Percentiles rank a stretch among this genome's conserved stretches.
phyloP scores from a whole-genome alignment of 1,284 basidiomycete species.

The Trametes pubescens region DNA sequence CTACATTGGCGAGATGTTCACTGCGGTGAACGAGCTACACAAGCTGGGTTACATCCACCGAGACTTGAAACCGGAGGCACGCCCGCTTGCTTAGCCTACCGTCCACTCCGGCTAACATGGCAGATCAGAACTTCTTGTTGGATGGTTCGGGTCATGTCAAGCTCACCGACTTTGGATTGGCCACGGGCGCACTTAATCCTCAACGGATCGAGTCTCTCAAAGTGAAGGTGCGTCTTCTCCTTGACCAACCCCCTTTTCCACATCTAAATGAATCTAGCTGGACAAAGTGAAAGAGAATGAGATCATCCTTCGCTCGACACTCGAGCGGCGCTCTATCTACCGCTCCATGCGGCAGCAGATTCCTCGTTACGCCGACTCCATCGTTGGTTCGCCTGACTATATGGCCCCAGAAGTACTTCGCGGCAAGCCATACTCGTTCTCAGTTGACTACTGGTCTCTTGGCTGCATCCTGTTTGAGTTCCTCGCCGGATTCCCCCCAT shows the following conservation, averaged over 20 bases:
- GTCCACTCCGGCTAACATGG: not conserved
- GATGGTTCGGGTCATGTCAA: slow-evolving; percentile 98
- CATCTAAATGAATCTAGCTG: slow-evolving; percentile 58
- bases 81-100: slow-evolving; percentile 15
- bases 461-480: slow-evolving; percentile 99
- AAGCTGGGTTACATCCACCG: slow-evolving; percentile 97
- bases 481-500: slow-evolving; percentile 97
- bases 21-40: slow-evolving; percentile 89
- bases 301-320: slow-evolving; percentile 90
- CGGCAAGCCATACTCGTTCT: slow-evolving; percentile 93
- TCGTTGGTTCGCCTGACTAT: slow-evolving; percentile 98
- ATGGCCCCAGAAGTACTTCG: slow-evolving; percentile 95
- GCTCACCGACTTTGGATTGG: slow-evolving; percentile 97
- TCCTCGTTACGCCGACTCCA: slow-evolving; percentile 95
- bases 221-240: slow-evolving; percentile 71
- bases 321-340: slow-evolving; percentile 96
- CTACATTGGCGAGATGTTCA: slow-evolving; percentile 97
- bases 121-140: slow-evolving; percentile 92
- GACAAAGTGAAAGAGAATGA: slow-evolving; percentile 97
- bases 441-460: slow-evolving; percentile 98
- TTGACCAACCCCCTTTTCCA: slow-evolving; percentile 8
- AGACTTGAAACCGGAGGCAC: slow-evolving; percentile 95
- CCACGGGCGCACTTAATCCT: slow-evolving; percentile 96
- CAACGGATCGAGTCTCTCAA: slow-evolving; percentile 95
- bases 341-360: slow-evolving; percentile 92